These are phyloP conservation scores for Ustilago lituana DNA, from an alignment of 1,284 basidiomycete species.

Conservation along the genomic window DNA sequence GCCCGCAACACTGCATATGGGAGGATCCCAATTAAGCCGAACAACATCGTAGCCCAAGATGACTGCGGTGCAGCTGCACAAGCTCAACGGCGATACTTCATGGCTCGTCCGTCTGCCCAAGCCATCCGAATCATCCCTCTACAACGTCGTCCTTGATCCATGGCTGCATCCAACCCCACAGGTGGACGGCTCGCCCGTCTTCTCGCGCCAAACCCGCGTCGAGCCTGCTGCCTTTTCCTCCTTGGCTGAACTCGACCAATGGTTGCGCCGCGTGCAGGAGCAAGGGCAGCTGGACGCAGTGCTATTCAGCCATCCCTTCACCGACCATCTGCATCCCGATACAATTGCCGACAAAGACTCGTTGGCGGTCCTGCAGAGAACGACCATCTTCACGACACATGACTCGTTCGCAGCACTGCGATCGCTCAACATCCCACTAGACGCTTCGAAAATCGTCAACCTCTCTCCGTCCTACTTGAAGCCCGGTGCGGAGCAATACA, in stretches of 20 bases:
- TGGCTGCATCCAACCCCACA: conserved; percentile 45
- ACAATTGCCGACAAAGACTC: conserved; percentile 22
- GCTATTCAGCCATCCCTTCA: conserved; percentile 41
- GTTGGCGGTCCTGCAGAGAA: conserved; percentile 10
- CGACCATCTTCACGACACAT: conserved; percentile 24
- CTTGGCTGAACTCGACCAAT: conserved; percentile 28
- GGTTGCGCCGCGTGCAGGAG: conserved; percentile 11
- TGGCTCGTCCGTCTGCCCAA: conserved; percentile 36
- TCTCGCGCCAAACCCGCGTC: conserved; percentile 38
- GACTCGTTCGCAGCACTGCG: conserved; percentile 27
- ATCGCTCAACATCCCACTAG: conserved; percentile 10
- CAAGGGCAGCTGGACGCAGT: conserved; percentile 23
- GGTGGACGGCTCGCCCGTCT: conserved; percentile 24
- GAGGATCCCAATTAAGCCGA: too few relatives aligned
- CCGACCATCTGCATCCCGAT: conserved; percentile 38
- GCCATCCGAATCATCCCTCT: neutral
- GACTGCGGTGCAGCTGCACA: conserved; percentile 33
- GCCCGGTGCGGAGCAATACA: conserved; percentile 10
- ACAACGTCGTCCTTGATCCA: conserved; percentile 38
- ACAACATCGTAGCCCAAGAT: too few relatives aligned
- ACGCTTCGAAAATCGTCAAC: conserved; percentile 10
- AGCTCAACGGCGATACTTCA: conserved; percentile 46
- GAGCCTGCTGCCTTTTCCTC: conserved; percentile 29
- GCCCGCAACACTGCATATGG: too few relatives aligned
- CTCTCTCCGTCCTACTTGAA: conserved; percentile 8